Percentiles rank a stretch among this genome's conserved stretches.
Conservation (phyloP, 1,284 basidiomycete genomes). For the Taiwanofungus camphoratus region DNA sequence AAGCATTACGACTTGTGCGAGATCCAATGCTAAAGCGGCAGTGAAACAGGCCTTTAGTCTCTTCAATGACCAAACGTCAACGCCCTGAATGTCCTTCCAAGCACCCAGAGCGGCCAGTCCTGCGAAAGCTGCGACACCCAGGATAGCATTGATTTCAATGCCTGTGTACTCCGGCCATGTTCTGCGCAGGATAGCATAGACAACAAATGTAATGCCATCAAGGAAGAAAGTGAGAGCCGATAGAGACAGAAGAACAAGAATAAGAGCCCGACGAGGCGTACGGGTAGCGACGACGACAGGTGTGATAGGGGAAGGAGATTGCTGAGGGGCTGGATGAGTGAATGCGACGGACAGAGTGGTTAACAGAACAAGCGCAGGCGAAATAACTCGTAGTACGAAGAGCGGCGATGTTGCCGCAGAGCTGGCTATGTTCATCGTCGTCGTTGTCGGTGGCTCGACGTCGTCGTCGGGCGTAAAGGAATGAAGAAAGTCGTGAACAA, state of each 20-base stretch:
- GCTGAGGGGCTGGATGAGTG: slow-evolving; percentile 39
- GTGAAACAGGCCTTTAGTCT: slow-evolving; percentile 51
- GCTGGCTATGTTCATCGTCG: slow-evolving; percentile 19
- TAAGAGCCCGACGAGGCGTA: slow-evolving; percentile 65
- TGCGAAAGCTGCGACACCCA: slow-evolving; percentile 62
- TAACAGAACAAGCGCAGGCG: slow-evolving; percentile 57
- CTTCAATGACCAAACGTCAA: slow-evolving; percentile 62
- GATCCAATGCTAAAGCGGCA: slow-evolving; percentile 51
- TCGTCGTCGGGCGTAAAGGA: slow-evolving; percentile 26
- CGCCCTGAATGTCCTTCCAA: slow-evolving; percentile 70
- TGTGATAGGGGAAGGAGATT: slow-evolving; percentile 59
- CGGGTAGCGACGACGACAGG: slow-evolving; percentile 67
- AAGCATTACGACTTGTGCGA: slow-evolving; percentile 51
- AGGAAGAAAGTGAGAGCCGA: slow-evolving; percentile 81
- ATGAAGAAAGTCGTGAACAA: slow-evolving; percentile 16
- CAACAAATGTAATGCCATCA: slow-evolving; percentile 69
- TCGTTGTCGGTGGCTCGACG: slow-evolving; percentile 28
- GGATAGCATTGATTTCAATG: slow-evolving; percentile 60
- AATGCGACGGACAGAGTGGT: slow-evolving; percentile 54
- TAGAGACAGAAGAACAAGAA: slow-evolving; percentile 64
- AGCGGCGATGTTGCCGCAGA: slow-evolving; percentile 29
- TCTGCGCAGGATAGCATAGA: slow-evolving; percentile 57
- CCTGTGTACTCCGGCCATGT: slow-evolving; percentile 60
- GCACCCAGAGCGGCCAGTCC: slow-evolving; percentile 66
- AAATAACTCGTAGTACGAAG: slow-evolving; percentile 54